Base-by-base conservation (phyloP, 23 red algal genomes). In the Gracilaria gracilis region DNA sequence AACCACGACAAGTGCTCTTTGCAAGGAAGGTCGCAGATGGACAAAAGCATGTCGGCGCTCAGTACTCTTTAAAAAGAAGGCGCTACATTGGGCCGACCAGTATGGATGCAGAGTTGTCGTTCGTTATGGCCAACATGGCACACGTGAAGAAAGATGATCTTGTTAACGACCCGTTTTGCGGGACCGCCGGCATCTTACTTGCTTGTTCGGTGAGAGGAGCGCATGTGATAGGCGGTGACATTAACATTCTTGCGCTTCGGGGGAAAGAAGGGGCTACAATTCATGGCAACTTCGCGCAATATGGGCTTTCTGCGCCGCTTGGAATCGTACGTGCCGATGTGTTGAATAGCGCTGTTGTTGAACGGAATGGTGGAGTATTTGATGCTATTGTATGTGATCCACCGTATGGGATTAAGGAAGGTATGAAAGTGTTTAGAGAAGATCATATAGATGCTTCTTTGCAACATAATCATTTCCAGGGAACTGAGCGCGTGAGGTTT, bases 121-220 rank as follows among this genome's bases (percentile, higher is more conserved):
- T 99, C 82, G 85, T 99, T 61, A 99, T 99, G 97, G 93, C 94
- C 24, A 99, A 99, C 55, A 83, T 96, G 69, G 97, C 94, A 17
- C 71, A 82, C 31, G 81, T 96, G 19, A 67, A 82, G 51, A 74
- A 78, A 11, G 88, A 81, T 36, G 53, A 83, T 51, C 70, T 96
- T 67, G 93, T 99, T 3, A 59, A 95, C 46, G 97, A 99, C 55
- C 97, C 97, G 31, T 99, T 96, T 50, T 92, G 87, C 37, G 97
- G 97, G 0, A 99, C 97, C 19, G 97, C 89, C 55, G 86, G 87
- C 20, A 95, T 96, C 72, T 67, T 99, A 72, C 58, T 99, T 55
- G 85, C 94, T 12, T 87, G 81, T 57, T 83, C 89, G 8, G 91
- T 86, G 7, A 70, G 61, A 70, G 97, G 97, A 0, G 93, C 97